Evolutionary conservation across 805 yeast genomes (phyloP).

Genomic region (Huiozyma naganishii): DNA sequence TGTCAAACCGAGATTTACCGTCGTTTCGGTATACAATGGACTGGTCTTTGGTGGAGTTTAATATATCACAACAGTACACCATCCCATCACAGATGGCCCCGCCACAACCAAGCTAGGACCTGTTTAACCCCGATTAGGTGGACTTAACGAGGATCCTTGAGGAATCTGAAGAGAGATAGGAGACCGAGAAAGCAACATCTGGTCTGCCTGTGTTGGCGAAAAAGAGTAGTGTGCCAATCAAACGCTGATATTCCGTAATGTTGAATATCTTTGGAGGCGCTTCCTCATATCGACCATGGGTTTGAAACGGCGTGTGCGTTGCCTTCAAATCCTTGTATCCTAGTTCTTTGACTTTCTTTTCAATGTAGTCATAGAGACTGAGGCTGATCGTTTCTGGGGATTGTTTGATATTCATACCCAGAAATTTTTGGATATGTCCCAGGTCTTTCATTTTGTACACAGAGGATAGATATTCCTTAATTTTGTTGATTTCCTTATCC

Average conservation of each 20-base stretch:
- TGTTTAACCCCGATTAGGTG: constrained; percentile 5
- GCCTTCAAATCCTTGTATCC: neutral
- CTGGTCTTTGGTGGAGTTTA: constrained; percentile 6
- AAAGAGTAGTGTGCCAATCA: constrained; percentile 4
- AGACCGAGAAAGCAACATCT: constrained; percentile 6
- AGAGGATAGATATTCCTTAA: neutral
- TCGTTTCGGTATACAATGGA: neutral
- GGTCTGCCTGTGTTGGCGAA: constrained; percentile 8
- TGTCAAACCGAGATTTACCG: neutral
- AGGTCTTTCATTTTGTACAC: constrained; percentile 4
- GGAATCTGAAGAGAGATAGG: constrained; percentile 3
- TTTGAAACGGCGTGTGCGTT: neutral
- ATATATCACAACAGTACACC: constrained; percentile 23
- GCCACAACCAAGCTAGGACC: constrained; percentile 4
- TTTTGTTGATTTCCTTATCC: too few species aligned
- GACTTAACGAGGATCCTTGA: constrained; percentile 3
- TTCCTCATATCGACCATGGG: neutral
- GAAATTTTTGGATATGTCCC: constrained; percentile 3
- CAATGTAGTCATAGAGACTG: constrained; percentile 1
- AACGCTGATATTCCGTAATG: constrained; percentile 3
- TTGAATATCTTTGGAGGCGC: neutral
- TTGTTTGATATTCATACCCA: constrained; percentile 5
- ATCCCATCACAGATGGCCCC: constrained; percentile 21
- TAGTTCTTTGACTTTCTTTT: neutral
- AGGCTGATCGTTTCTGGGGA: neutral